These are phyloP conservation scores for Solanum ossicruentum DNA, from an alignment of 257 asterid species.

Conservation along the genomic window DNA sequence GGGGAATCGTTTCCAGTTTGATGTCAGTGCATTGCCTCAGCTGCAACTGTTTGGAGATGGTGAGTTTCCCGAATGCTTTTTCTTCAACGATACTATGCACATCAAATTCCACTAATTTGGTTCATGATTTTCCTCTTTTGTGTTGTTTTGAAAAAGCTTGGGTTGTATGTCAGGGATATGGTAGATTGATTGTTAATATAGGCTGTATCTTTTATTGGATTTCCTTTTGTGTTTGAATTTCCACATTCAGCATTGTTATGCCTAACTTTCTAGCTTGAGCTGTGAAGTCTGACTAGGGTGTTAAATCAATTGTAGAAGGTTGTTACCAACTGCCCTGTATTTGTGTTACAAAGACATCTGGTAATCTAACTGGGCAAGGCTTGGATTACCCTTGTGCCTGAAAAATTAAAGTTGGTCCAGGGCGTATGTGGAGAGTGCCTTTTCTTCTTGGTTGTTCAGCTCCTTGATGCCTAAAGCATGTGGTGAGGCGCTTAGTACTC, in stretches of 20 bases:
- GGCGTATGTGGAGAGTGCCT: background rate
- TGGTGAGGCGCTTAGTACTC: background rate
- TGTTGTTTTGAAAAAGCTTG: background rate
- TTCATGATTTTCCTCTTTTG: background rate
- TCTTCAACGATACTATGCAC: background rate
- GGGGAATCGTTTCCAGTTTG: conserved; percentile 28
- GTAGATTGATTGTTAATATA: background rate
- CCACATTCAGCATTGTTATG: background rate
- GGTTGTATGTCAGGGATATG: background rate
- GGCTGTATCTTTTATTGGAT: background rate
- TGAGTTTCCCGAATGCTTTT: conserved; percentile 13
- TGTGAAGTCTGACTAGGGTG: background rate
- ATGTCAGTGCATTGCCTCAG: conserved; percentile 41
- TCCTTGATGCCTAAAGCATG: background rate
- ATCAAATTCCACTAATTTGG: background rate
- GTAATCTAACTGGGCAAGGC: background rate
- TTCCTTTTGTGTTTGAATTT: background rate
- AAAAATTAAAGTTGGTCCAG: background rate
- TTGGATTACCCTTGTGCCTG: background rate
- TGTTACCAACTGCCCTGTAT: background rate
- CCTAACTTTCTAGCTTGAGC: background rate
- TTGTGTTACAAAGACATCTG: background rate
- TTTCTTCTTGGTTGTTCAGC: background rate
- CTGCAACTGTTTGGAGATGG: conserved; percentile 59
- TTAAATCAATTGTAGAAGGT: background rate